A percentile compares a stretch with the other conserved stretches of the same genome.
Conservation (phyloP, 768 basidiomycete species). For the Mrakia frigida region DNA sequence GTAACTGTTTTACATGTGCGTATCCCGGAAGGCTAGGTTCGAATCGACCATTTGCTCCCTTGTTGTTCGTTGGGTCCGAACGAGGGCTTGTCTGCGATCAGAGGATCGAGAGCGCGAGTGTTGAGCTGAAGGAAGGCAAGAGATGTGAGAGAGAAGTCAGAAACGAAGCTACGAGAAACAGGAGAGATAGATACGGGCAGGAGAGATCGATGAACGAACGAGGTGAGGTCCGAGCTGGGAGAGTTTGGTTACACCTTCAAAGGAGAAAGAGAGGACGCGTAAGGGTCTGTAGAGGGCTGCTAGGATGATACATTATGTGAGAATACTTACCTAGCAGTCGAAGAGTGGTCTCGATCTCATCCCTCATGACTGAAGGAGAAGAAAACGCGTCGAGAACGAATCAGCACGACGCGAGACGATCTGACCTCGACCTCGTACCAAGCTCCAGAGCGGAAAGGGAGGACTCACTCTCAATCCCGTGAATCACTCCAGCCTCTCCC, state of each 20-base stretch:
- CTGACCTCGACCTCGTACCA: not conserved
- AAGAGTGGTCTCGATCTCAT: conserved; percentile 49
- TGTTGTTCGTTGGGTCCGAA: conserved; percentile 21
- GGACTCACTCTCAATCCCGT: conserved; percentile 43
- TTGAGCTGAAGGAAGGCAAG: conserved; percentile 16
- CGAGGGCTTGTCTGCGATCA: conserved; percentile 15
- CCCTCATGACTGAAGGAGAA: conserved; percentile 44
- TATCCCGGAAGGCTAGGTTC: not conserved
- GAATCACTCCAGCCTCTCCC: conserved; percentile 45
- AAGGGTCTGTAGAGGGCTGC: no score
- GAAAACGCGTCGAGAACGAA: not conserved
- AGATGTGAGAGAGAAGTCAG: not conserved
- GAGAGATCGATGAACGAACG: conserved; percentile 32
- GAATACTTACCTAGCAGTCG: conserved; percentile 41
- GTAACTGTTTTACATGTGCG: not conserved
- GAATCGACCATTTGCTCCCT: not conserved
- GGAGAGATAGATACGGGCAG: not conserved
- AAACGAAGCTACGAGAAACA: no score
- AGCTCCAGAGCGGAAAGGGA: not conserved
- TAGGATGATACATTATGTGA: not conserved
- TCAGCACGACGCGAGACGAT: not conserved
- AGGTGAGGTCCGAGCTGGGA: conserved; percentile 46
- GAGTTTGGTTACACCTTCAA: conserved; percentile 40
- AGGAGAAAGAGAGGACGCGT: not conserved
- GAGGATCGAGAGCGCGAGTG: conserved; percentile 27